Evolutionary conservation across 176 grass and related monocot genomes (phyloP).

Genomic region (Cenchrus fungigraminus): DNA sequence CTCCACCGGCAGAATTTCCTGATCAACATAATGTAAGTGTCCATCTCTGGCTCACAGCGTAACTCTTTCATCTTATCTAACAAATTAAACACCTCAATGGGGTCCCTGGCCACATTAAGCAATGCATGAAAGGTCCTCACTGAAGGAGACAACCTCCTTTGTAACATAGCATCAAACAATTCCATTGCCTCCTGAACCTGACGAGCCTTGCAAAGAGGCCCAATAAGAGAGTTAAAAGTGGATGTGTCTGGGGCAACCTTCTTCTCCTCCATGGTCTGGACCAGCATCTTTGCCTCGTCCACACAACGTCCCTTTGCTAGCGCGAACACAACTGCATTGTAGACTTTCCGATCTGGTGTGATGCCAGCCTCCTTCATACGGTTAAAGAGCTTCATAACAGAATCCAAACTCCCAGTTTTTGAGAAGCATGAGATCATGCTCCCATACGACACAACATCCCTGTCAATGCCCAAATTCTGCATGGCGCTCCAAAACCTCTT

Average conservation of each 20-base stretch:
- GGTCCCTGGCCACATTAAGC: conserved; percentile 54
- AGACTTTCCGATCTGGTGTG: conserved; percentile 66
- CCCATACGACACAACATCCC: conserved; percentile 74
- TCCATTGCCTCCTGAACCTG: conserved; percentile 65
- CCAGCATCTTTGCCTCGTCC: conserved; percentile 59
- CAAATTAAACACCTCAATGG: conserved; percentile 66
- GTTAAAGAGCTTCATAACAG: conserved; percentile 79
- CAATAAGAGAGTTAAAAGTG: conserved; percentile 82
- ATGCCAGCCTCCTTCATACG: conserved; percentile 73
- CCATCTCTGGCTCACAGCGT: conserved; percentile 56
- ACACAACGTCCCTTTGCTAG: conserved; percentile 76
- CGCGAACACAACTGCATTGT: conserved; percentile 72
- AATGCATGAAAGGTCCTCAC: conserved; percentile 84
- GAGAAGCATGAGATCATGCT: conserved; percentile 95
- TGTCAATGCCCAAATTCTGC: conserved; percentile 53
- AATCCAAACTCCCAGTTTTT: conserved; percentile 68
- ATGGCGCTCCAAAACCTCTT: conserved; percentile 85
- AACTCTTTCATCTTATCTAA: conserved; percentile 62
- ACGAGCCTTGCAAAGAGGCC: conserved; percentile 70
- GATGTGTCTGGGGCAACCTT: conserved; percentile 56
- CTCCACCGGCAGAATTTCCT: conserved; percentile 79
- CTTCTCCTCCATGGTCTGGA: conserved; percentile 71
- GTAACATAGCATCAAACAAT: conserved; percentile 73
- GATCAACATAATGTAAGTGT: conserved; percentile 83
- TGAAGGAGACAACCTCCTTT: conserved; percentile 59